phyloP scores from a whole-genome alignment of 441 rosid genomes.

The Mallotus repandus region DNA sequence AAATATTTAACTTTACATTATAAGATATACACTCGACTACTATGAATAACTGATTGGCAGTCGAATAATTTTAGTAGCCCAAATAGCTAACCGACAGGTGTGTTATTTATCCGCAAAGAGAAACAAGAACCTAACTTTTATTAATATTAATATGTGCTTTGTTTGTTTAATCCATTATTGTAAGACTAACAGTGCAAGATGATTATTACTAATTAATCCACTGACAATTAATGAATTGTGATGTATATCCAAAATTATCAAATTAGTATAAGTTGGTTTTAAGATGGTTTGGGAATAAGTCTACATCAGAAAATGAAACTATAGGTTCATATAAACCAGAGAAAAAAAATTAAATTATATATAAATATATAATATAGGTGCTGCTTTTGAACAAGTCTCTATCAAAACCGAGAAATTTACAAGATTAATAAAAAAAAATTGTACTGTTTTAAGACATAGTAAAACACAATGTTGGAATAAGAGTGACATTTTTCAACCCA shows the following conservation, averaged over 20 bases:
- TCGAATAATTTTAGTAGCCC: too few relatives aligned
- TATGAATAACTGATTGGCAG: too few relatives aligned
- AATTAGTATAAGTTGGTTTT: too few relatives aligned
- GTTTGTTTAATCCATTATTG: neutral
- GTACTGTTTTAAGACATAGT: neutral
- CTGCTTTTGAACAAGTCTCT: constrained; percentile 26
- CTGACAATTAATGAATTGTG: neutral
- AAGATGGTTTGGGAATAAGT: neutral
- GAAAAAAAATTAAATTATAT: neutral
- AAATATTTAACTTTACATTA: too few relatives aligned
- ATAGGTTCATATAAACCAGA: neutral
- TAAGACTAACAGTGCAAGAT: neutral
- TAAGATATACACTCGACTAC: too few relatives aligned
- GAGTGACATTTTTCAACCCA: neutral
- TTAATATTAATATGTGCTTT: too few relatives aligned
- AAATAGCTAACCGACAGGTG: too few relatives aligned
- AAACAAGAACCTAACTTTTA: too few relatives aligned
- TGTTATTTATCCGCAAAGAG: too few relatives aligned
- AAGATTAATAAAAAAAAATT: neutral
- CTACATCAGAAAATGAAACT: neutral
- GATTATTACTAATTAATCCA: neutral
- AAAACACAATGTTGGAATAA: constrained; percentile 25
- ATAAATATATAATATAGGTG: neutral
- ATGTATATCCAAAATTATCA: neutral
- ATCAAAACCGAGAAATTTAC: constrained; percentile 10